Conservation (phyloP, 768 basidiomycete species). For the Boletellus sp. region DNA sequence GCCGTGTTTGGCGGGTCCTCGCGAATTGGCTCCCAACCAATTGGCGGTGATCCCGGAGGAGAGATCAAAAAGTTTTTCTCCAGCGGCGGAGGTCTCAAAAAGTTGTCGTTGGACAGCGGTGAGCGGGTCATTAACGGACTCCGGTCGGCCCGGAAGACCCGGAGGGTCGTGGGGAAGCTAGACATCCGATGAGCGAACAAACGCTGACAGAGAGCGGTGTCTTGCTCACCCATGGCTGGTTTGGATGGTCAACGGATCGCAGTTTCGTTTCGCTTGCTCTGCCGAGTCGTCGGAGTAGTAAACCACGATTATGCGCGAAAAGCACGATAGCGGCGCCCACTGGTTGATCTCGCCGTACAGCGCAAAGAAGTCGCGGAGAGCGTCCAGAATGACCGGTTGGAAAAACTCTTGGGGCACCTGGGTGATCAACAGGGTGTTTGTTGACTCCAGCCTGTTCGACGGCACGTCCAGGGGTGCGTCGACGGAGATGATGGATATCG, state of each 20-base stretch:
- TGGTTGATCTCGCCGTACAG: conserved; percentile 78
- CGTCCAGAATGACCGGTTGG: conserved; percentile 59
- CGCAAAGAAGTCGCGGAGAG: conserved; percentile 69
- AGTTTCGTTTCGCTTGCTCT: conserved; percentile 59
- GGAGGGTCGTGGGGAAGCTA: conserved; percentile 50
- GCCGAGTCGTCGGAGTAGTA: conserved; percentile 63
- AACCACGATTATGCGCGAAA: conserved; percentile 80
- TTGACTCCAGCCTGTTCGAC: conserved; percentile 29
- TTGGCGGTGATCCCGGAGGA: conserved; percentile 94
- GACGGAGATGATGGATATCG: conserved; percentile 27
- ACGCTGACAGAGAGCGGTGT: conserved; percentile 3
- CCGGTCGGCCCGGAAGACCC: conserved; percentile 72
- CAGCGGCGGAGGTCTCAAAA: conserved; percentile 67
- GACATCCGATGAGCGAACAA: conserved; percentile 8
- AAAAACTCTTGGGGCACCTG: conserved; percentile 77
- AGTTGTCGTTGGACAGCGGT: conserved; percentile 25
- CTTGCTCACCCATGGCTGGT: conserved; percentile 48
- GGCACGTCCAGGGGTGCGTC: background rate
- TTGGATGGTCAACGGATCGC: conserved; percentile 62
- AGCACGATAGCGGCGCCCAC: conserved; percentile 85
- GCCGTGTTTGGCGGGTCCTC: conserved; percentile 87
- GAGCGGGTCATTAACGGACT: conserved; percentile 52
- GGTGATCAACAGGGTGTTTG: conserved; percentile 85
- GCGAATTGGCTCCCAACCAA: conserved; percentile 89
- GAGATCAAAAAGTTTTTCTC: conserved; percentile 98